These are phyloP conservation scores for Pleomassaria siparia DNA, from an alignment of 2,329 filamentous ascomycete species.

Conservation along the genomic window DNA sequence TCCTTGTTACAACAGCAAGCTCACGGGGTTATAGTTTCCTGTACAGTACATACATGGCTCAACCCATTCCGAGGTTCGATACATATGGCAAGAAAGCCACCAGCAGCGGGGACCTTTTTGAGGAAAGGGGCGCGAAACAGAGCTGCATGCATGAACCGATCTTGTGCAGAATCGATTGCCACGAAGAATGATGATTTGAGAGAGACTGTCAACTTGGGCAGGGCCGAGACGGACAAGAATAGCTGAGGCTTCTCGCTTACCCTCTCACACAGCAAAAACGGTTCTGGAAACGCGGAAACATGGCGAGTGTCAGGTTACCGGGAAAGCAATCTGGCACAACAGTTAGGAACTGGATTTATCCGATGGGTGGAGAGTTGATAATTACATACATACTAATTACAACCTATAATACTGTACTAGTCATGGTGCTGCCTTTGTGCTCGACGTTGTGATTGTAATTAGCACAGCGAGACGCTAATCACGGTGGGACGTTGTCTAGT, in stretches of 20 bases:
- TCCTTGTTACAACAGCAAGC: too few species aligned
- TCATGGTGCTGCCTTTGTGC: too few species aligned
- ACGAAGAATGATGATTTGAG: background rate
- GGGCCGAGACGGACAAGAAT: background rate
- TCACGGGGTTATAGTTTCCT: background rate
- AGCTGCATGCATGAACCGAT: background rate
- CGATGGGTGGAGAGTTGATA: background rate
- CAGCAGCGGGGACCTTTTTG: too few species aligned
- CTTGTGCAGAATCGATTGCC: background rate
- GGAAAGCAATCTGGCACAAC: background rate
- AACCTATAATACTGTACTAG: too few species aligned
- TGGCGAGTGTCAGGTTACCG: background rate
- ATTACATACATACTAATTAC: too few species aligned
- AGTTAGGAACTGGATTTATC: background rate
- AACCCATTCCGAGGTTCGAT: background rate
- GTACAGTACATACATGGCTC: background rate
- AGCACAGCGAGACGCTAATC: too few species aligned
- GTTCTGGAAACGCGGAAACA: constrained; percentile 1
- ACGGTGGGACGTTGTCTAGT: too few species aligned
- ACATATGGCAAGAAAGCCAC: background rate
- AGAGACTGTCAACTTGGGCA: constrained; percentile 1
- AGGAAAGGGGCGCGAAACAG: background rate
- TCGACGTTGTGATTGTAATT: too few species aligned
- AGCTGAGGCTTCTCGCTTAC: background rate
- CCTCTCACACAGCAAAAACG: background rate